Base-by-base conservation (phyloP, 2,329 filamentous ascomycete genomes). In the Tricladium varicosporioides region DNA sequence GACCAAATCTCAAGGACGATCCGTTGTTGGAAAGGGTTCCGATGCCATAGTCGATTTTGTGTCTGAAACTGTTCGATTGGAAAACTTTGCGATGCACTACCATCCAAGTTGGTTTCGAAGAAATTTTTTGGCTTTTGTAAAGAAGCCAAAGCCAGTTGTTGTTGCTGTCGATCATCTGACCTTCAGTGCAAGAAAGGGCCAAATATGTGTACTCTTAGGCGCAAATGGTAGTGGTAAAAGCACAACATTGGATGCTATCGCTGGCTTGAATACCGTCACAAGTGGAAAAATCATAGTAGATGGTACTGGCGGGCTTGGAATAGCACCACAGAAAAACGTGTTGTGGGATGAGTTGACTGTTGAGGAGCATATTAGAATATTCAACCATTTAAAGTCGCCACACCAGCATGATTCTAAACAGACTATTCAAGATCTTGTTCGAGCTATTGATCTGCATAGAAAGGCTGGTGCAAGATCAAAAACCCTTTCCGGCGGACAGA, bases 271-370 rank as follows among this genome's bases (percentile, higher is more conserved):
- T 65, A 88, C 83, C 46, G 79, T 93, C 18, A 91, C 89, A 0
- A 84, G 81, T 57, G 92, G 92, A 2, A 79, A 80, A 2, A 94
- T 97, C 63, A 83, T 82, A 19, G 86, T 96, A 47, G 86, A 92
- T 62, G 87, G 86, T 0, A 86, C 84, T 9, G 89, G 89, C 9
- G 91, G 90, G 0, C 80, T 97, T 16, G 92, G 92, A 13, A 86
- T 96, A 44, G 93, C 91, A 56, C 92, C 92, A 0, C 92, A 97
- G 70, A 92, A 93, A 77, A 97, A 97, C 65, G 92, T 97, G 5
- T 80, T 97, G 32, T 97, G 92, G 92, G 88, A 93, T 64, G 87
- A 92, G 57, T 75, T 97, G 54, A 95, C 89, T 0, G 91, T 96
- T 0, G 83, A 86, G 66, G 91, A 96, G 71, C 92, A 96, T 67